These are phyloP conservation scores for Guyanaporus albipodus DNA, from an alignment of 768 basidiomycete species.

Conservation along the genomic window DNA sequence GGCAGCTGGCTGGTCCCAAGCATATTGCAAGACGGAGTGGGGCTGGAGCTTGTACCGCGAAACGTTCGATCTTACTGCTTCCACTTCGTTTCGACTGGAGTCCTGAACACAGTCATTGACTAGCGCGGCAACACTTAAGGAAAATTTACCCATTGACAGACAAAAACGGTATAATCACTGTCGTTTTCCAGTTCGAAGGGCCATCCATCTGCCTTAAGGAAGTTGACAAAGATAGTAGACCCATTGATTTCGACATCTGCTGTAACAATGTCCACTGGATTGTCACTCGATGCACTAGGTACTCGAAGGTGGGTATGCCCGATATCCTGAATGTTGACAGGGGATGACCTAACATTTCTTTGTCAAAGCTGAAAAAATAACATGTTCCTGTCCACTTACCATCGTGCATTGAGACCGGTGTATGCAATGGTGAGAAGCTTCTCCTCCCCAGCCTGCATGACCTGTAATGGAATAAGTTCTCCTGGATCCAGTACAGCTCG, in stretches of 20 bases:
- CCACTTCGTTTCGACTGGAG: constrained; percentile 37
- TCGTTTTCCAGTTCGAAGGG: constrained; percentile 91
- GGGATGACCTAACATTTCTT: constrained; percentile 66
- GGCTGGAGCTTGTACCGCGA: constrained; percentile 55
- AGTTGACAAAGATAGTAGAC: constrained; percentile 82
- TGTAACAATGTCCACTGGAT: constrained; percentile 53
- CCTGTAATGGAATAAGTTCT: constrained; percentile 63
- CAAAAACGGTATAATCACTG: constrained; percentile 62
- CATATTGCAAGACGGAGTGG: constrained; percentile 60
- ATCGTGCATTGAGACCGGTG: constrained; percentile 79
- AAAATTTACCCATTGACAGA: constrained; percentile 68
- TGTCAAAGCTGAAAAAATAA: background rate
- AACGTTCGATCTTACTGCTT: constrained; percentile 35
- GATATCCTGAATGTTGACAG: constrained; percentile 89
- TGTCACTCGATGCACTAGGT: constrained; percentile 36
- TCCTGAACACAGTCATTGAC: constrained; percentile 39
- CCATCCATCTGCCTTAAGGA: constrained; percentile 68
- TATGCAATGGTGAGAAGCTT: constrained; percentile 82
- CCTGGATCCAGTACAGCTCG: constrained; percentile 61
- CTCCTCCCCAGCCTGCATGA: constrained; percentile 60
- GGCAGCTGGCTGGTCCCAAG: constrained; percentile 92
- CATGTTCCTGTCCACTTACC: constrained; percentile 46
- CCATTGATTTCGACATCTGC: constrained; percentile 81
- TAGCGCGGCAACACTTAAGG: background rate
- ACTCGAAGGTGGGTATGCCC: constrained; percentile 78